These are phyloP conservation scores for Tulasnella sp. DNA, from an alignment of 768 basidiomycete genomes.

Conservation along the genomic window DNA sequence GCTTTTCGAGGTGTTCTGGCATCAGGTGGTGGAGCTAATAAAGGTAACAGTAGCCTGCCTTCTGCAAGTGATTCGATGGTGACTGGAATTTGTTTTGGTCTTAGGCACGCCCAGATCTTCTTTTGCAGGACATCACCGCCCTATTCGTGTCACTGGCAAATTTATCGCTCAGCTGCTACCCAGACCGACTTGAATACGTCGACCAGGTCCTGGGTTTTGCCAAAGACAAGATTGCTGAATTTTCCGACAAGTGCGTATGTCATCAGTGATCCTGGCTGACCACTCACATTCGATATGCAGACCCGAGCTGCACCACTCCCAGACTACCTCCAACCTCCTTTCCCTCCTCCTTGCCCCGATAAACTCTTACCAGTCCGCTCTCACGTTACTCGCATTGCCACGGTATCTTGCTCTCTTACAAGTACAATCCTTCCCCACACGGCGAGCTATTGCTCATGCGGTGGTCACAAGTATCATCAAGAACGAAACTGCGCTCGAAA, in stretches of 20 bases:
- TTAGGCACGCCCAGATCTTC: constrained; percentile 91
- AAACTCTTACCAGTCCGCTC: constrained; percentile 89
- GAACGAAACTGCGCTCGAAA: constrained; percentile 91
- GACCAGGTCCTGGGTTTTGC: constrained; percentile 91
- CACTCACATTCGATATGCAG: constrained; percentile 30
- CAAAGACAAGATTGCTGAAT: constrained; percentile 73
- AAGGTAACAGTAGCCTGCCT: constrained; percentile 44
- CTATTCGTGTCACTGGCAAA: constrained; percentile 91
- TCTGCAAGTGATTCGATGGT: not conserved
- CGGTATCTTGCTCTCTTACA: constrained; percentile 73
- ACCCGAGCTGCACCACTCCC: constrained; percentile 75
- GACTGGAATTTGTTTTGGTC: not conserved
- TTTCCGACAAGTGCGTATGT: constrained; percentile 51
- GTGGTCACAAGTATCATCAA: constrained; percentile 89
- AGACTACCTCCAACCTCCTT: constrained; percentile 83
- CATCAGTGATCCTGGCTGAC: not conserved
- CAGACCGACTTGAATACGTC: constrained; percentile 91
- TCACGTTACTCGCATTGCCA: constrained; percentile 93
- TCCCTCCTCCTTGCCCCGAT: constrained; percentile 87
- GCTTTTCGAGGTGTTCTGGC: constrained; percentile 98
- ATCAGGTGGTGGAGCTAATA: constrained; percentile 93
- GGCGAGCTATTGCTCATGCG: constrained; percentile 87
- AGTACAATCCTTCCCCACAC: constrained; percentile 78
- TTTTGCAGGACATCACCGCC: constrained; percentile 95
- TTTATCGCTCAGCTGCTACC: constrained; percentile 91